These are phyloP conservation scores for Aspergillus clavatus DNA, from an alignment of 2,329 filamentous ascomycete genomes.

Conservation along the genomic window DNA sequence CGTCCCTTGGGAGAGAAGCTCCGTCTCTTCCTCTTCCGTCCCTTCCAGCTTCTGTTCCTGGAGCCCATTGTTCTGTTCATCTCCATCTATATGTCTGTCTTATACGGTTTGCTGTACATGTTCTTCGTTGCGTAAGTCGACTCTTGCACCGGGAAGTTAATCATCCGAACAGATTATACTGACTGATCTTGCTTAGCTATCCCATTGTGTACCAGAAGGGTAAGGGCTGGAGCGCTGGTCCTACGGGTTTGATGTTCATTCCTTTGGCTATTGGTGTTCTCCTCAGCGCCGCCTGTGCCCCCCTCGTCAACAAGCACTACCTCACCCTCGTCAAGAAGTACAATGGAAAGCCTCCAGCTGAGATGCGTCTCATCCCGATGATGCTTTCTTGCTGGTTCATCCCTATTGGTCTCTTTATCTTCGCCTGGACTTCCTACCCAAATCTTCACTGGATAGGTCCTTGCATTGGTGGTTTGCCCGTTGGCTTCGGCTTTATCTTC, in stretches of 20 bases:
- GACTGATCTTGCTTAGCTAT: constrained; percentile 23
- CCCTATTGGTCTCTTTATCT: constrained; percentile 62
- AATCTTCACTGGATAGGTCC: constrained; percentile 66
- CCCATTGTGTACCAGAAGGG: constrained; percentile 68
- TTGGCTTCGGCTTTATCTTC: constrained; percentile 80
- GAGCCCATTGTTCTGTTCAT: constrained; percentile 84
- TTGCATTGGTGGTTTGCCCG: constrained; percentile 63
- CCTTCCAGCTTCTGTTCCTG: constrained; percentile 77
- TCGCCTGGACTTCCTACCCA: constrained; percentile 65
- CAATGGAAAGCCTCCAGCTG: constrained; percentile 69
- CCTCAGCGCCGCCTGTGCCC: constrained; percentile 60
- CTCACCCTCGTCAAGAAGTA: constrained; percentile 57
- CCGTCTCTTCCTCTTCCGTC: constrained; percentile 69
- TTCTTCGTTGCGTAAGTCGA: constrained; percentile 51
- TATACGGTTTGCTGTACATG: constrained; percentile 52
- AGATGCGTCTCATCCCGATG: constrained; percentile 76
- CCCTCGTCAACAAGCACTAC: constrained; percentile 78
- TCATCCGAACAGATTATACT: constrained; percentile 1
- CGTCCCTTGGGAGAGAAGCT: constrained; percentile 65
- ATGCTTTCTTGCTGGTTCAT: constrained; percentile 72
- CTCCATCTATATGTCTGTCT: constrained; percentile 76
- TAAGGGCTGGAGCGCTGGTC: constrained; percentile 70
- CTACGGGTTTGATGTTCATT: constrained; percentile 82
- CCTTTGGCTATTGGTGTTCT: constrained; percentile 73
- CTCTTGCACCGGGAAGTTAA: constrained; percentile 28